These are phyloP conservation scores for Paraphysoderma sedebokerense DNA, from an alignment of 371 early-diverging fungal species.

Conservation along the genomic window DNA sequence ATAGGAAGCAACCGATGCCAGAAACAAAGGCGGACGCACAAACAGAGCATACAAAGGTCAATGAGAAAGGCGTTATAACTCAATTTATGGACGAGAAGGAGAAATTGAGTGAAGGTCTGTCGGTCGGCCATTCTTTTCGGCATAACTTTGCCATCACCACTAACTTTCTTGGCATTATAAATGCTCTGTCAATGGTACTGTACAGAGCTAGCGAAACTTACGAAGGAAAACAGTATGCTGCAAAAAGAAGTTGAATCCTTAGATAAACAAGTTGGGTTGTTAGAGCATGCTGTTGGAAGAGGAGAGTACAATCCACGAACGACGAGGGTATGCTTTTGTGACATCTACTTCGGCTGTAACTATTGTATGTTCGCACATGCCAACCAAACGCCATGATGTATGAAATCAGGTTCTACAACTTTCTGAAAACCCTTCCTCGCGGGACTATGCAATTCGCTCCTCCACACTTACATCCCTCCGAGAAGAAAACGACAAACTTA, in stretches of 20 bases:
- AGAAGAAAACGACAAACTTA: slow-evolving; percentile 35
- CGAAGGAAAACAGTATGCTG: slow-evolving; percentile 10
- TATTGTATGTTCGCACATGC: not conserved
- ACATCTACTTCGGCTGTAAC: not conserved
- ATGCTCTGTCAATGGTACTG: too few species aligned
- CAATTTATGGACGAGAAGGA: slow-evolving; percentile 5
- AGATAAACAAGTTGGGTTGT: slow-evolving; percentile 16
- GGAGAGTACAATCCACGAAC: slow-evolving; percentile 41
- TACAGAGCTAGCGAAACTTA: slow-evolving; percentile 5
- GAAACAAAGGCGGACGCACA: too few species aligned
- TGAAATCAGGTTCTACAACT: slow-evolving; percentile 41
- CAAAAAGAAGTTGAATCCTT: slow-evolving; percentile 10
- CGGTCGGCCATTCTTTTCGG: not conserved
- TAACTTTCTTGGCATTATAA: not conserved
- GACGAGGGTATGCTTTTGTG: slow-evolving; percentile 17
- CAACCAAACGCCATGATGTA: not conserved
- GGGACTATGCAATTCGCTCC: slow-evolving; percentile 42
- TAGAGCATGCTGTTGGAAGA: slow-evolving; percentile 38
- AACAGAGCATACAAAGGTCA: too few species aligned
- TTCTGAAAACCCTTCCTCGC: slow-evolving; percentile 49
- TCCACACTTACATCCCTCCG: slow-evolving; percentile 31
- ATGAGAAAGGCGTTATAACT: too few species aligned
- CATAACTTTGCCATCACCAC: not conserved
- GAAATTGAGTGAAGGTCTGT: not conserved
- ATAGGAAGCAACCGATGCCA: too few species aligned